Evolutionary conservation across 306 rosid species (phyloP), one percentile per base, ranked within the genome.

Genomic region (Parietaria judaica): DNA sequence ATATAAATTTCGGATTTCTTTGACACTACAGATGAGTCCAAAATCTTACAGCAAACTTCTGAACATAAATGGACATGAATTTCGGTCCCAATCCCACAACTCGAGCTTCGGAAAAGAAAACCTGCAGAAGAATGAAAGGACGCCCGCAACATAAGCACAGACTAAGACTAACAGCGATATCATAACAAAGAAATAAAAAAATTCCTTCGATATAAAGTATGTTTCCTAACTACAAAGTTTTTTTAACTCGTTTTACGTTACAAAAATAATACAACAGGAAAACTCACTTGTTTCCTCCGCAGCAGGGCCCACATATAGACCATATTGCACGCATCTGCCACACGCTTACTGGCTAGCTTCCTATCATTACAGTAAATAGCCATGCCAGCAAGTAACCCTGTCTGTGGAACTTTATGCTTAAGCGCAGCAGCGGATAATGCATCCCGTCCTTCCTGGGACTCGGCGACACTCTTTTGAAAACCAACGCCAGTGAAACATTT

Each of bases 31-130:
- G 11, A n/a, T 39, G 34, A 43, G 56, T 35, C 31, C 41, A 4
- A 44, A 35, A 47, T 73, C 98, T 83, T 80, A 92, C 98, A 61
- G 92, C 89, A 41, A 88, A 73, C 84, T 80, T 88, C 56, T 84
- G 86, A 67, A 92, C 66, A 69, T 92, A 88, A 58, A 92, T 67
- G 64, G 96, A 82, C 99, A 92, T 86, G 79, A 92, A 92, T 74
- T 75, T 82, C 16, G 99, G 96, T 70, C 99, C 99, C 36, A 88
- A 74, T 51, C 95, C 90, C 81, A 92, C 13, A 63, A 92, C 71
- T 83, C 96, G 82, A 63, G 99, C 99, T 72, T 86, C 84, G 50
- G 99, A 84, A 10, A 84, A 58, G 34, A 85, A 70, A 50, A 80
- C 72, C 99, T 92, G 94, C 77, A 77, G 49, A 34, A 43, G 51